These are phyloP conservation scores for Debaryomyces prosopidis DNA, from an alignment of 805 yeast genomes.

Conservation along the genomic window DNA sequence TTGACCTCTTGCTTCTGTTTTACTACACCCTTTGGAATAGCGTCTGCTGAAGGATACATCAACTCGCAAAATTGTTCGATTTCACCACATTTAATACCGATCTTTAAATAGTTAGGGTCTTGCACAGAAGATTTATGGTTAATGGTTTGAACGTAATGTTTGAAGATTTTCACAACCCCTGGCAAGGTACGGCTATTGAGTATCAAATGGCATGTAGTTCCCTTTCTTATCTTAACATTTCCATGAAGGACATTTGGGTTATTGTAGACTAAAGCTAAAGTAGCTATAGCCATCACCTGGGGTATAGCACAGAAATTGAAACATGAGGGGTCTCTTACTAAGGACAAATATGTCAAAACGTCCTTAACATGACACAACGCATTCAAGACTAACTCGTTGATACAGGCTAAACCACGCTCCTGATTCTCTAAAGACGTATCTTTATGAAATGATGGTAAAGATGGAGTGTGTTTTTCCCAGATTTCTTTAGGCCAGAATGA, in stretches of 20 bases:
- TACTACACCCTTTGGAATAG: slow-evolving; percentile 56
- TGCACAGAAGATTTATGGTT: slow-evolving; percentile 75
- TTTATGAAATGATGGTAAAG: slow-evolving; percentile 56
- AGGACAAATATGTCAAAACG: slow-evolving; percentile 70
- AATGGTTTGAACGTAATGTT: slow-evolving; percentile 68
- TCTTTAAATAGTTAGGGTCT: slow-evolving; percentile 83
- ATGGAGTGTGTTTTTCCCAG: slow-evolving; percentile 79
- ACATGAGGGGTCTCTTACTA: slow-evolving; percentile 75
- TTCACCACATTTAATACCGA: slow-evolving; percentile 84
- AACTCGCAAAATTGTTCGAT: slow-evolving; percentile 85
- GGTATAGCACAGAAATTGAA: slow-evolving; percentile 97
- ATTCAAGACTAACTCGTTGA: slow-evolving; percentile 77
- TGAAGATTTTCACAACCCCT: slow-evolving; percentile 76
- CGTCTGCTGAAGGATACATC: slow-evolving; percentile 57
- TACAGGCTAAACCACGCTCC: slow-evolving; percentile 68
- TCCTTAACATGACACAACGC: slow-evolving; percentile 78
- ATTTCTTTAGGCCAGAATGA: slow-evolving; percentile 95
- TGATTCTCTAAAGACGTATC: slow-evolving; percentile 40
- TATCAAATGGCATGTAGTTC: slow-evolving; percentile 77
- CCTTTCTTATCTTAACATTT: slow-evolving; percentile 88
- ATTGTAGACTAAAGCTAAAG: slow-evolving; percentile 80
- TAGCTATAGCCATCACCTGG: slow-evolving; percentile 98
- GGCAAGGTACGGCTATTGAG: slow-evolving; percentile 70
- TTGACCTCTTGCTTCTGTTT: slow-evolving; percentile 37
- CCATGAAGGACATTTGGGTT: slow-evolving; percentile 69